phyloP scores from a whole-genome alignment of 2,329 filamentous ascomycete genomes.

The Aquanectria penicillioides region DNA sequence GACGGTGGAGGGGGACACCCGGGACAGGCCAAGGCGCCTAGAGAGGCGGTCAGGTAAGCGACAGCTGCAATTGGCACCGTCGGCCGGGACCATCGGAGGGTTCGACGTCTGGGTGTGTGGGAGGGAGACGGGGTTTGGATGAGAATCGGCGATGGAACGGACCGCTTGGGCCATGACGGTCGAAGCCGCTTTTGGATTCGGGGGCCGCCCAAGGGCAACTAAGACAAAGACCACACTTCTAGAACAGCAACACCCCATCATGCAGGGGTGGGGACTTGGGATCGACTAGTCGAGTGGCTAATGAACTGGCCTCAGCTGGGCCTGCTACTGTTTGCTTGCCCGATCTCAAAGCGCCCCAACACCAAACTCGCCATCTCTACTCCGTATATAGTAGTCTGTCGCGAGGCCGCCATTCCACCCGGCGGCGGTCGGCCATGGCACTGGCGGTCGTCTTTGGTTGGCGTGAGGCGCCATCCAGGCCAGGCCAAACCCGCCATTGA shows the following conservation, averaged over 20 bases:
- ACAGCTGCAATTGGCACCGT: conserved; percentile 1
- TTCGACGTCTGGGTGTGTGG: conserved; percentile 4
- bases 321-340: neutral
- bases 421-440: conserved; percentile 1
- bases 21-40: neutral
- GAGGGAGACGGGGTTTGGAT: conserved; percentile 11
- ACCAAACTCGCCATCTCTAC: no score
- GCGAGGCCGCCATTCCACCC: neutral
- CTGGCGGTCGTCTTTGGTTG: neutral
- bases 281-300: neutral
- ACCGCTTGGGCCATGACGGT: conserved; percentile 26
- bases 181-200: conserved; percentile 15
- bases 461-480: conserved; percentile 15
- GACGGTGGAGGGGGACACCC: neutral
- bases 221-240: neutral
- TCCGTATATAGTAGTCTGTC: neutral
- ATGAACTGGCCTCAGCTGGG: neutral
- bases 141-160: conserved; percentile 29
- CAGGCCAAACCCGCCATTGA: neutral
- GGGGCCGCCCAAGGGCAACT: neutral
- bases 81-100: neutral
- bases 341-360: neutral
- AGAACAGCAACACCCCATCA: conserved; percentile 9
- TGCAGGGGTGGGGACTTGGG: conserved; percentile 13
- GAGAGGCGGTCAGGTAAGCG: conserved; percentile 10